phyloP scores from a whole-genome alignment of 805 yeast species.

The Maudiozyma turicensis region DNA sequence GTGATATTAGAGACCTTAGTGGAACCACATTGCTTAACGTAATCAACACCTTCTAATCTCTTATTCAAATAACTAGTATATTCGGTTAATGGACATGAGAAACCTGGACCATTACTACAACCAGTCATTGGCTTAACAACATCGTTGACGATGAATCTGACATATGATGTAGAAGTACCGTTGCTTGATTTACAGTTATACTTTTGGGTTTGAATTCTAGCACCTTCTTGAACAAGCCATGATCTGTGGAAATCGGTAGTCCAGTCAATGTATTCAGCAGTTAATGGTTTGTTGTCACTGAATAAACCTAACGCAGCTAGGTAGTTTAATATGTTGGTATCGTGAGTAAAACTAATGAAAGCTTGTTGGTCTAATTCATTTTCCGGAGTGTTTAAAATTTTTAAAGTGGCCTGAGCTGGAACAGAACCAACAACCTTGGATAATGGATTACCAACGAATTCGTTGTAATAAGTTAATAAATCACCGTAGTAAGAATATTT shows the following conservation, averaged over 20 bases:
- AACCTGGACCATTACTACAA: conserved; percentile 48
- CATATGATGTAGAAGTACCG: conserved; percentile 26
- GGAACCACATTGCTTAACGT: conserved; percentile 27
- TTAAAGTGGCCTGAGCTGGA: conserved; percentile 42
- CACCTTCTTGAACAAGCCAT: conserved; percentile 51
- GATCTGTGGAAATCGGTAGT: conserved; percentile 32
- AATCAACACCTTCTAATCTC: conserved; percentile 26
- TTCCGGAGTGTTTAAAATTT: conserved; percentile 38
- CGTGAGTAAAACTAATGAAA: conserved; percentile 68
- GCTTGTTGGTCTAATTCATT: conserved; percentile 43
- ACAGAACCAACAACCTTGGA: conserved; percentile 54
- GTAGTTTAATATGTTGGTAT: conserved; percentile 52
- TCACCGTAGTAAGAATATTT: conserved; percentile 53
- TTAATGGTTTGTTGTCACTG: conserved; percentile 31
- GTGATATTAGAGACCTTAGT: conserved; percentile 12
- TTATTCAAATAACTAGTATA: conserved; percentile 27
- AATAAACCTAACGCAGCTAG: conserved; percentile 55
- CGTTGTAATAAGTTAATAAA: conserved; percentile 46
- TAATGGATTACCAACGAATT: conserved; percentile 54
- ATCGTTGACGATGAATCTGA: conserved; percentile 42
- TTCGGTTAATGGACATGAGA: conserved; percentile 34
- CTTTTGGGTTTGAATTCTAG: conserved; percentile 42
- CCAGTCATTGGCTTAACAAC: conserved; percentile 42
- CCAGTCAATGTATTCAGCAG: conserved; percentile 30
- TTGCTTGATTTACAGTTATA: conserved; percentile 31